Base-by-base conservation (phyloP, 805 yeast genomes). In the Nadsonia fulvescens region DNA sequence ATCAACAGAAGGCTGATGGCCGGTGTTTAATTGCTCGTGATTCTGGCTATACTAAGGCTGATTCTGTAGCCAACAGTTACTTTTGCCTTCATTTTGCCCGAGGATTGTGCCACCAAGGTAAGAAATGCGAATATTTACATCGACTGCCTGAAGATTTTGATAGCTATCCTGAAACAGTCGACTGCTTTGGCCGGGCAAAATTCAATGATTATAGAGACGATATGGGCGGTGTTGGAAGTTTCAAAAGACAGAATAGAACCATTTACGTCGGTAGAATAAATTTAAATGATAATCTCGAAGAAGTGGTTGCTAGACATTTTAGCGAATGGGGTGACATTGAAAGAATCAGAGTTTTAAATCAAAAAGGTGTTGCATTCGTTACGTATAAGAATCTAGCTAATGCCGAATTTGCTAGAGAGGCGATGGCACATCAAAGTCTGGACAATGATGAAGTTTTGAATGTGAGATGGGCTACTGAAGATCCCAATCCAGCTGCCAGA, bases 381-480 rank as follows among this genome's bases (percentile, higher is more conserved):
- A 72, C 76, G 1, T 86, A 54, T 42, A 58, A 57, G 30, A 46
- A 58, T 18, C 93, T 79, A 39, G 46, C 61, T 12, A 71, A 64
- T 42, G 95, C 95, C 0, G 95, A 86, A 46, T 89, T 86, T 56
- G 93, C 94, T 0, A 78, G 79, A 40, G 96, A 86, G 47, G 93
- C 93, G 1, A 79, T 86, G 93, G 66, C 73, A 20, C 71, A 72
- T 22, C 96, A 86, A 46, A 61, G 76, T 6, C 45, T 83, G 5
- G 62, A 70, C 27, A 69, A 63, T 22, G 61, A 64, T 31, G 93
- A 76, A 34, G 62, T 71, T 0, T 48, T 83, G 22, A 63, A 59
- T 32, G 65, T 83, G 1, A 61, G 78, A 35, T 83, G 96, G 96
- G 93, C 95, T 0, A 68, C 66, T 33, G 86, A 76, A 22, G 93